Base-by-base conservation (phyloP, 495 filamentous ascomycete genomes). In the Massariosphaeria phaeospora region DNA sequence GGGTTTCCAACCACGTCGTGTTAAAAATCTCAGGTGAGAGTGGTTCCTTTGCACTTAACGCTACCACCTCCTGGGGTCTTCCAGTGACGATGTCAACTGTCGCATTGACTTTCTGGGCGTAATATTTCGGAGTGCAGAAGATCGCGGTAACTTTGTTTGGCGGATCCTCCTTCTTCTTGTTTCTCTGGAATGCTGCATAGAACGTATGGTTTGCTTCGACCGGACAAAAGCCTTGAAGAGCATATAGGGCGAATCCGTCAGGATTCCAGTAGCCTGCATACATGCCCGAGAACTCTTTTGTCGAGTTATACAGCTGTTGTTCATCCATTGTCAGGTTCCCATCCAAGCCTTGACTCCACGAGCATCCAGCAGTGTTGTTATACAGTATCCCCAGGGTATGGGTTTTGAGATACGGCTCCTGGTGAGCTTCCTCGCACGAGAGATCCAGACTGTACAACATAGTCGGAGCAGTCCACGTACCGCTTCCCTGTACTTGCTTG, bases 101-200 rank as follows among this genome's bases (percentile, higher is more conserved):
- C 3, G 69, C 63, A 12, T 63, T 53, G 11, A 71, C 62, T 1
- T 66, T 21, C 40, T 70, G 67, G 8, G 54, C 46, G 39, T 62
- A 67, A 44, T 78, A 78, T 1, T 13, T 64, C 1, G 75, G 47
- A 20, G 66, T 45, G 48, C 75, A 78, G 26, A 66, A 76, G 0
- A 73, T 35, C 3, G 63, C 58, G 4, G 69, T 73, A 12, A 66
- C 23, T 21, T 39, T 39, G 13, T 42, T 11, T 8, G 39, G 27
- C n/a, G 43, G 41, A 25, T 55, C 52, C 2, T 9, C 18, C 11
- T 25, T 47, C 40, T 43, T 17, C 10, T 54, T 41, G 40, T 39
- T 61, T 27, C 57, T 9, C 1, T 55, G 44, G 18, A 44, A 66
- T 7, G 39, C 25, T 0, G 67, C 68, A 11, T 72, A 55, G 46